Base-by-base conservation (phyloP, 1,284 basidiomycete genomes). In the Gymnopus androsaceus region DNA sequence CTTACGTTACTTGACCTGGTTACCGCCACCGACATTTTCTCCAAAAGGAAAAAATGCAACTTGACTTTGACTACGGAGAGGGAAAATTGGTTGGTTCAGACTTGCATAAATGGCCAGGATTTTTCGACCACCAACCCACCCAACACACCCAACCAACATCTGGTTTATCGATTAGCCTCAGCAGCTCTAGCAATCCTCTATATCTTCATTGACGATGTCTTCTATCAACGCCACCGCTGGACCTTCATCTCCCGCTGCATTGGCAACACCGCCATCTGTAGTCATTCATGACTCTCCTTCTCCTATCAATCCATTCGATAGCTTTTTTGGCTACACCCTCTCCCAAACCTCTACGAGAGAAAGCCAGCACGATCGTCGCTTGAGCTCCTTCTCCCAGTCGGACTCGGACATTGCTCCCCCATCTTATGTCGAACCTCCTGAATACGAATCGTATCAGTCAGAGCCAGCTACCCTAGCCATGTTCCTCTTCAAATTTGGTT, bases 401-500 rank as follows among this genome's bases (percentile, higher is more conserved):
- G 54, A 49, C 38, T 34, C 30, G 6, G 54, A 55, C 19, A 63
- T 56, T 54, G 19, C 28, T 21, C 57, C 53, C 36, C 57, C 57
- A 12, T 28, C 57, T 11, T 59, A 56, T 21, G 23, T 44, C 15
- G 67, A 64, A 28, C 61, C 62, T 12, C 67, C 69, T n/a, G 60
- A 58, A 5, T 72, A 72, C 37, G 54, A 54, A 19, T 28, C 17
- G 14, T 44, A 27, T 19, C 44, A 55, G 25, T 9, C 63, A 30
- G 74, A 76, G 64, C 75, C 73, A 23, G 59, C 67, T 0, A 77
- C 75, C 41, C 71, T 77, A 45, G 74, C 75, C 6, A 72, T 73
- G 72, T 74, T 67, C 59, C 66, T 77, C 15, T 77, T 77, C 68
- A 74, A 74, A 63, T 76, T 76, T 56, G 73, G 75, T 27, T 76